Base-by-base conservation (phyloP, 2,329 filamentous ascomycete species). In the Botrytis fragariae region DNA sequence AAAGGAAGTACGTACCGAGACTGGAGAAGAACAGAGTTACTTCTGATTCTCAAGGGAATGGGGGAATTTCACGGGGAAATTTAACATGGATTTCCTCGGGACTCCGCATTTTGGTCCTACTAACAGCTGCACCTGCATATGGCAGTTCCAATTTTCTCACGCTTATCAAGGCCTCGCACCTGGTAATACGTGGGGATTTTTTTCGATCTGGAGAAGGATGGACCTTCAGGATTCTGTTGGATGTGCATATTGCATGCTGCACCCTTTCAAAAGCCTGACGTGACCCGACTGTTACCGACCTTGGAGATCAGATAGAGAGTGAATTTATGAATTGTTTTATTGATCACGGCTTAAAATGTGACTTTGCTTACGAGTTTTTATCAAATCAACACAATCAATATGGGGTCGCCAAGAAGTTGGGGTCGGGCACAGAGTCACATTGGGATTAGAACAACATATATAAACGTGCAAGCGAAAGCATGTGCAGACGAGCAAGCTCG, bases 81-180 rank as follows among this genome's bases (percentile, higher is more conserved):
- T 39, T 44, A 37, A 29, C 54, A 70, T 61, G 39, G 39, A 45
- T 70, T 8, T 32, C n/a, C 39, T 69, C 51, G 67, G 67, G 37
- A 51, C 73, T 74, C 70, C 73, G 60, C 70, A 69, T 73, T 64
- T 63, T 59, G 9, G 29, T 37, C n/a, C 54, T 39, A 61, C 54
- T 45, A 44, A 61, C n/a, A 67, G 48, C 70, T 72, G 63, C 70
- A 74, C 63, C 73, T 74, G 73, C 73, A 74, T 74, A 65, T 63
- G 48, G 70, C 54, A 69, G n/a, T 69, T 69, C 51, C 48, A 69
- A 32, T 69, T 59, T 59, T 57, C 65, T 57, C 65, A 57, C 35
- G 48, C 65, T 57, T 69, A 57, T 57, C 65, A 68, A 68, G 45
- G 25, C 8, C 42, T 48, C 54, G 67, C 35, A 68, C 51, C 48